Conservation (phyloP, 176 grass and related monocot species). For the Carex myosuroides region DNA sequence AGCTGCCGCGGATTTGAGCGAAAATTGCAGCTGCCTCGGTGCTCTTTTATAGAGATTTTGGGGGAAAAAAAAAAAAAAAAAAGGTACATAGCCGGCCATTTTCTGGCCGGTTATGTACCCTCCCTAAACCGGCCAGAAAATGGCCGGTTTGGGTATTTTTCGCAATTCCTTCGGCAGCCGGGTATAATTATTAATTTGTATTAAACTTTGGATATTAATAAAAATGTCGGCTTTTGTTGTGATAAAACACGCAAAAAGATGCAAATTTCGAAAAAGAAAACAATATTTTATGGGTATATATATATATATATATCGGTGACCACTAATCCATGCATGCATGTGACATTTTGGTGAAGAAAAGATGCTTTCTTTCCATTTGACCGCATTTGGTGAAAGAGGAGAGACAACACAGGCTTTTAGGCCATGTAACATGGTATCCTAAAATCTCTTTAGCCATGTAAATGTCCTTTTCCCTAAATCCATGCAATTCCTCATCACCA, state of each 20-base stretch:
- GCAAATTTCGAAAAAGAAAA: background rate
- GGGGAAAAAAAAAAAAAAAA: too few relatives aligned
- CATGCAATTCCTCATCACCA: slow-evolving; percentile 13
- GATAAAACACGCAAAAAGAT: background rate
- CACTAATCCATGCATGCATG: slow-evolving; percentile 19
- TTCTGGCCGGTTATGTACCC: too few relatives aligned
- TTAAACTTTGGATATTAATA: too few relatives aligned
- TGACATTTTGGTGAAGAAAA: slow-evolving; percentile 24
- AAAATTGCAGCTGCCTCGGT: too few relatives aligned
- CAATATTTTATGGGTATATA: background rate
- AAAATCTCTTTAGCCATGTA: slow-evolving; percentile 23
- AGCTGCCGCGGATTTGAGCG: too few relatives aligned
- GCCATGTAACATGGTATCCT: slow-evolving; percentile 23
- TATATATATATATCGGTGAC: background rate
- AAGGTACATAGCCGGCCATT: too few relatives aligned
- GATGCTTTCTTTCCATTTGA: slow-evolving; percentile 25
- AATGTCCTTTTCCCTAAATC: slow-evolving; percentile 25
- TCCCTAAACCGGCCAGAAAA: too few relatives aligned
- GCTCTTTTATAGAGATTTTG: too few relatives aligned
- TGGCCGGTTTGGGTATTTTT: too few relatives aligned
- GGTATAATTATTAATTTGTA: too few relatives aligned
- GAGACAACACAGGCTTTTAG: slow-evolving; percentile 26
- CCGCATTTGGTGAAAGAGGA: slow-evolving; percentile 23
- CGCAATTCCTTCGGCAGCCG: too few relatives aligned
- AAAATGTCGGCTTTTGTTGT: too few relatives aligned